Evolutionary conservation across 176 grass and related monocot genomes (phyloP).

Genomic region (Cenchrus fungigraminus): DNA sequence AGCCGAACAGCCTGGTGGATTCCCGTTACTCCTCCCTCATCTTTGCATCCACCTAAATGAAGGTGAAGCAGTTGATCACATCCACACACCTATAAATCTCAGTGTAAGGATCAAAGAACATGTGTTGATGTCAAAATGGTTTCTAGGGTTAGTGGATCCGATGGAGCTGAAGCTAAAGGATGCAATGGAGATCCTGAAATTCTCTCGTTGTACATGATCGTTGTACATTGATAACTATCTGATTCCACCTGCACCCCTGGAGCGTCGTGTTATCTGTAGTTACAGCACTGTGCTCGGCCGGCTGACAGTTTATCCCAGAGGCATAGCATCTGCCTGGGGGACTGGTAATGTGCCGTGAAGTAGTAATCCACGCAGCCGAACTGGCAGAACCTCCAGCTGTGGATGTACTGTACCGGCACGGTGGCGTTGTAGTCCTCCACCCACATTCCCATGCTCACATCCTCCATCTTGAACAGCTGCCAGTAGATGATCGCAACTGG

Average conservation of each 20-base stretch:
- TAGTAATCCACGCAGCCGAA: conserved; percentile 79
- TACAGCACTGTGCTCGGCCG: conserved; percentile 66
- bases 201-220: not conserved
- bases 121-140: not conserved
- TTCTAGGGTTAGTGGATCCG: not conserved
- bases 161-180: conserved; percentile 5
- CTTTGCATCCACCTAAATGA: conserved; percentile 19
- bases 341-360: conserved; percentile 91
- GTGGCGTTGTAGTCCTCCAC: conserved; percentile 86
- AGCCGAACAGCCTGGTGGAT: not conserved
- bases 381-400: conserved; percentile 94
- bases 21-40: not conserved
- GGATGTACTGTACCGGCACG: conserved; percentile 56
- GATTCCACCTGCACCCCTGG: not conserved
- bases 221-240: not conserved
- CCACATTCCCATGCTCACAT: conserved; percentile 99
- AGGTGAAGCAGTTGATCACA: conserved; percentile 22
- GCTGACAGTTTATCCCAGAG: conserved; percentile 69
- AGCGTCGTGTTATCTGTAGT: conserved; percentile 61
- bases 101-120: not conserved
- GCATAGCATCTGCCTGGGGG: conserved; percentile 88
- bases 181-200: not conserved
- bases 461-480: conserved; percentile 99
- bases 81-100: not conserved
- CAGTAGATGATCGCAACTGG: not conserved